Base-by-base conservation (phyloP, 2,329 filamentous ascomycete species). In the Botrytis hyacinthi region DNA sequence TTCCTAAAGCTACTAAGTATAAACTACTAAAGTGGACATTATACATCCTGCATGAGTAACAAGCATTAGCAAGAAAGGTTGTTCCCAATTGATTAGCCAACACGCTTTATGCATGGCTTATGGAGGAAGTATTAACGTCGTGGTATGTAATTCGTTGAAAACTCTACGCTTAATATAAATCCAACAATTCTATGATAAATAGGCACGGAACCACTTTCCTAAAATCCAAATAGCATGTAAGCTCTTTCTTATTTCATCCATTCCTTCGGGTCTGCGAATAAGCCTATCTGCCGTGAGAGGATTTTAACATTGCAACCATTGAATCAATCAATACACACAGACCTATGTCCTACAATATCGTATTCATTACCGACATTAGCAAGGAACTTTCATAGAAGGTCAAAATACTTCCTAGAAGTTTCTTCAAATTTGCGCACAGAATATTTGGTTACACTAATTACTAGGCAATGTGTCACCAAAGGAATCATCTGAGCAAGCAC, bases 341-440 rank as follows among this genome's bases (percentile, higher is more conserved):
- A 67, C 32, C 37, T 26, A 40, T 35, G 20, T 32, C 46, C 42
- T 48, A 29, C 29, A 26, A 62, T 40, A 51, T 61, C 26, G 46
- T 60, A 35, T 29, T 42, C 46, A 48, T 71, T 71, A 37, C 59
- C 26, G 59, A 65, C 69, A 37, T 71, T 42, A 71, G 59, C 4
- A 65, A 71, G 46, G 32, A 71, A 71, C 29, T 12, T 20, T 42
- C 48, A 42, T 40, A 32, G 26, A 54, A 71, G 44, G 37, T 51
- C 18, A 20, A 42, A 57, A 42, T 57, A 32, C 48, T 42, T 18
- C 9, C 18, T 42, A 42, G 35, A 42, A 57, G 37, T 68, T 42
- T 68, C 66, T 68, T 32, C 26, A 42, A 35, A 57, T 29, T 26
- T 40, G 35, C 69, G 69, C 69, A 71, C 69, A 65, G 69, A 57